Base-by-base conservation (phyloP, 2,329 filamentous ascomycete species). In the Fusarium xyrophilum region DNA sequence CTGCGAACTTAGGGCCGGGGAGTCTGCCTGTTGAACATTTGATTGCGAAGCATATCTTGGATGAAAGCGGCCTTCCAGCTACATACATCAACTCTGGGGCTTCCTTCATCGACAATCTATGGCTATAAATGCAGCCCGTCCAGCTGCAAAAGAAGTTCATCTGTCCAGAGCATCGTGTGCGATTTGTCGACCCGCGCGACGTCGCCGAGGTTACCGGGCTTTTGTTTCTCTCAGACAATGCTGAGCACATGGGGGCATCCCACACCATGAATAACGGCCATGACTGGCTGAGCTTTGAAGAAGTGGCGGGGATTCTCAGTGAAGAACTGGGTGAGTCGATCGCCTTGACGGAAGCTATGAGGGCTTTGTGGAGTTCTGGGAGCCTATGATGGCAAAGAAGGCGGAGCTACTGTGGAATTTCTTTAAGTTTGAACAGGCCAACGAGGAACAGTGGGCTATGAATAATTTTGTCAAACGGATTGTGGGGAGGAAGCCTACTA, bases 211-310 rank as follows among this genome's bases (percentile, higher is more conserved):
- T 27, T 4, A 23, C 23, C 0, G 40, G 17, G 6, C 12, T 17
- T 14, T 1, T 43, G 12, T 27, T 14, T 4, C 12, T 27, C 1
- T 27, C 17, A 7, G 23, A n/a, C 2, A n/a, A 43, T n/a, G 2
- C 8, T 2, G 27, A n/a, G 5, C 40, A 43, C 0, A 5, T 43
- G 10, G 23, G 8, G 0, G 12, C 7, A n/a, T 43, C n/a, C 0
- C 40, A 14, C 17, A 27, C 23, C 4, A 27, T 27, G 17, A 43
- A 43, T 19, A 43, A 43, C 8, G 17, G 17, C 3, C 12, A 27
- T n/a, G 12, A 43, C 17, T 43, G 40, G 17, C 8, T 27, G 40
- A 5, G 0, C 12, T 43, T 19, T 10, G 23, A n/a, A n/a, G 23
- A 43, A 43, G 23, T 27, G 40, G 23, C 17, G 6, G 40, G 40